Conservation (phyloP, 169 alveolate genomes). For the Plasmodium gonderi region DNA sequence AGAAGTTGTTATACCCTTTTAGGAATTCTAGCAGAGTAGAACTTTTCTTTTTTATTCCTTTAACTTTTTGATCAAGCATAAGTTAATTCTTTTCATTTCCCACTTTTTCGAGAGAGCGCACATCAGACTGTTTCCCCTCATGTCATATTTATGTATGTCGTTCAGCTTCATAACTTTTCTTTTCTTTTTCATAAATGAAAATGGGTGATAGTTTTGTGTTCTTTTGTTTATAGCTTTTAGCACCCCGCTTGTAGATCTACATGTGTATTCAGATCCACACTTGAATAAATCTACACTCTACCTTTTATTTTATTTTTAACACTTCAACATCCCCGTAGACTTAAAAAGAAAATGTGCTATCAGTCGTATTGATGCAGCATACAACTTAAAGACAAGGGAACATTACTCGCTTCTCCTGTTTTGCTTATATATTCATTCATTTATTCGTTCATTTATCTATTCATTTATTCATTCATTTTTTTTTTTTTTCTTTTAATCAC, state of each 20-base stretch:
- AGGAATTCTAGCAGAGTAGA: too few species aligned
- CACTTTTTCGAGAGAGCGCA: not conserved
- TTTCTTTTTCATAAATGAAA: not conserved
- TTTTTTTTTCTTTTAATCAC: too few species aligned
- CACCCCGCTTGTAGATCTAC: too few species aligned
- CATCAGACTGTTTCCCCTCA: not conserved
- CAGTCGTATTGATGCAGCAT: not conserved
- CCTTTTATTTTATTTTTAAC: not conserved
- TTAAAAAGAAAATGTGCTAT: not conserved
- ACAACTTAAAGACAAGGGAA: not conserved
- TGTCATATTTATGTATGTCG: not conserved
- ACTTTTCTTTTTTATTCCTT: not conserved
- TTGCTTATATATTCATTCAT: too few species aligned
- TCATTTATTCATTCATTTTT: too few species aligned
- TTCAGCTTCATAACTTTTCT: too few species aligned
- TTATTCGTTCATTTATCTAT: too few species aligned
- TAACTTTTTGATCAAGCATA: not conserved
- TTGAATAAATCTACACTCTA: not conserved
- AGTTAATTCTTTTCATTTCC: not conserved
- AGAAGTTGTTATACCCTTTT: too few species aligned
- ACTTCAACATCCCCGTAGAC: not conserved
- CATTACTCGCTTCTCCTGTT: too few species aligned
- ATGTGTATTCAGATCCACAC: not conserved
- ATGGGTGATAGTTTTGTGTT: not conserved
- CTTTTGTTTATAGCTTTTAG: not conserved